Base-by-base conservation (phyloP, 1,284 basidiomycete genomes). In the Malassezia japonica region DNA sequence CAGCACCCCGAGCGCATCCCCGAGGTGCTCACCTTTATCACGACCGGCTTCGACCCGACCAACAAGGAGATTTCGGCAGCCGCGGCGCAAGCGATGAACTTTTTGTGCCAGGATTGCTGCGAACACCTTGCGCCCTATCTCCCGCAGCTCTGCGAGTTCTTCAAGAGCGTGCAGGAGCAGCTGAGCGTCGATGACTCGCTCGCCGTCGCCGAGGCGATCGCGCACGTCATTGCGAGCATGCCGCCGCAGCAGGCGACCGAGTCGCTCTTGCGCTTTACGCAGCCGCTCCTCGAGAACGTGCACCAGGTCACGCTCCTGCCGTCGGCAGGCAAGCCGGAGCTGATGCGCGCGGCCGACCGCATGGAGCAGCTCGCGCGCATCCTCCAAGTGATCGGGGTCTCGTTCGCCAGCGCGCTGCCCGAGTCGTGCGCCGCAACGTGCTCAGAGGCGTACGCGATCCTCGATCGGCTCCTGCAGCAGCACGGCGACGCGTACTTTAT, bases 31-130 rank as follows among this genome's bases (percentile, higher is more conserved):
- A 83, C 86, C 60, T 98, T 94, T 74, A 86, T 98, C 51, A 90
- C 89, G 8, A 78, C 83, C 13, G 92, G 94, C 0, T 94, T 98
- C 24, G 83, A 85, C 65, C 64, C 78, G 3, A 73, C 77, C 1
- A 63, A 70, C 28, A 52, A 48, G 31, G 75, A 76, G 27, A 90
- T 98, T 16, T 83, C 83, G 56, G 88, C 90, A 9, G 94, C 94
- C 8, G 88, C 94, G 8, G 88, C 91, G 1, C 90, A 95, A 69
- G 91, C 94, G 3, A 79, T 99, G 76, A 92, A 90, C 73, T 96
- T 87, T 74, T 79, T 99, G 55, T 98, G 94, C 75, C 86, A 94
- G 73, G 94, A 99, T 74, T 98, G 94, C 77, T 56, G 58, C 37
- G 62, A 87, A 81, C 91, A 96, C 74, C 79, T 99, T 25, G 82